These are phyloP conservation scores for baker's yeast (Saccharomyces cerevisiae) DNA, from an alignment of 805 yeast species.

Conservation along the genomic window DNA sequence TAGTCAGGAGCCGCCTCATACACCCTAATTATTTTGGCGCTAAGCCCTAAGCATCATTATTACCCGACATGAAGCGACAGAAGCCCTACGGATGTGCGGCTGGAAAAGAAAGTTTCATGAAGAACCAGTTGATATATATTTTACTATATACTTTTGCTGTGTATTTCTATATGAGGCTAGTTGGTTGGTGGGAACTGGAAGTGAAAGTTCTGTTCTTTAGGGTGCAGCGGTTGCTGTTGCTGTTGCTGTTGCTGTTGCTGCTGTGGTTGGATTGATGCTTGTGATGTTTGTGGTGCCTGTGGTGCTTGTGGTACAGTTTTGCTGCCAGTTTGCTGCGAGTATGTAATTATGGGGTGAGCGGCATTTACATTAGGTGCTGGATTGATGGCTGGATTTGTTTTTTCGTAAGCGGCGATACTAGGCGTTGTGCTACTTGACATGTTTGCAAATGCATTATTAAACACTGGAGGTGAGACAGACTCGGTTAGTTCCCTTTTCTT, in stretches of 20 bases:
- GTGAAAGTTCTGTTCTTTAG: not conserved
- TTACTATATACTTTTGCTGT: too few species aligned
- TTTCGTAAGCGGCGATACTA: not conserved
- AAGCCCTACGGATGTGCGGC: not conserved
- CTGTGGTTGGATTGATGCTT: not conserved
- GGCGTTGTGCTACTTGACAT: not conserved
- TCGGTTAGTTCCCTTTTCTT: not conserved
- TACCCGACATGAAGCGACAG: not conserved
- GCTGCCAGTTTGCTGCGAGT: not conserved
- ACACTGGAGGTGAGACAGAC: not conserved
- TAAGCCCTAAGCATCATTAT: not conserved
- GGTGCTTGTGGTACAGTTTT: not conserved
- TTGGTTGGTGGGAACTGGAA: not conserved
- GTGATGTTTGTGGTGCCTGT: not conserved
- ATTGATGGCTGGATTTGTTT: not conserved
- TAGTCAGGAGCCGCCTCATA: not conserved
- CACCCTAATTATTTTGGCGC: not conserved
- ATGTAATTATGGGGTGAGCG: not conserved
- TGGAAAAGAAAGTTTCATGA: not conserved
- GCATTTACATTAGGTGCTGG: not conserved
- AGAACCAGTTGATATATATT: not conserved
- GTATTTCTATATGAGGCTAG: not conserved
- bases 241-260: slow-evolving; percentile 2
- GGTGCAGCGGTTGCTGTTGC: slow-evolving; percentile 1
- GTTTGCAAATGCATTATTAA: not conserved